A percentile compares a stretch with the other conserved stretches of the same genome.
These are phyloP conservation scores for Rhizopogon roseolus DNA, from an alignment of 768 basidiomycete species.

Conservation along the genomic window DNA sequence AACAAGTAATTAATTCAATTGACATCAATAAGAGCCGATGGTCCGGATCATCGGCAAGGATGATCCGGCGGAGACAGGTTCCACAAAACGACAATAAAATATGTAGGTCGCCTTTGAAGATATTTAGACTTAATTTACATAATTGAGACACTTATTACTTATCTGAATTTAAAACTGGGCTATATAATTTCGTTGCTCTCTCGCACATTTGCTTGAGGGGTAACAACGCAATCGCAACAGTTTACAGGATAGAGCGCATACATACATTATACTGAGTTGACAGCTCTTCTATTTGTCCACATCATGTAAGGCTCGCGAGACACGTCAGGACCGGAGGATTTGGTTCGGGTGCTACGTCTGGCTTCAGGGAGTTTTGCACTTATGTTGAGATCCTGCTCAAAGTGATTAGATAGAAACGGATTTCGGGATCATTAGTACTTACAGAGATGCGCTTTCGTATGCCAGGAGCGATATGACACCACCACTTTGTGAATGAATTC, in stretches of 20 bases:
- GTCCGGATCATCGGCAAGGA: too few species aligned
- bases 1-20: too few species aligned
- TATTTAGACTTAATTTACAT: too few species aligned
- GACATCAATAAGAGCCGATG: too few species aligned
- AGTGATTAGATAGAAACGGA: conserved; percentile 7
- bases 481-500: conserved; percentile 75
- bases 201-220: too few species aligned
- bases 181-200: too few species aligned
- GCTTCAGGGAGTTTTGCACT: conserved; percentile 73
- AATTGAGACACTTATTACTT: too few species aligned
- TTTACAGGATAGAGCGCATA: background rate
- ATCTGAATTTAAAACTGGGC: background rate
- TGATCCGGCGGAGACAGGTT: too few species aligned
- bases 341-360: conserved; percentile 71
- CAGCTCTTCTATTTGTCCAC: conserved; percentile 81
- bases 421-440: conserved; percentile 25
- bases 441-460: conserved; percentile 73
- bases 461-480: conserved; percentile 76
- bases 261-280: conserved; percentile 27
- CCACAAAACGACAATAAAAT: too few species aligned
- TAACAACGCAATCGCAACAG: background rate
- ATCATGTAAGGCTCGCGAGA: conserved; percentile 81
- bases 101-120: too few species aligned
- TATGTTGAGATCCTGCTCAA: conserved; percentile 58
- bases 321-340: conserved; percentile 56